Percentiles rank a stretch among this genome's conserved stretches.
Conservation (phyloP, 352 stramenopile species). For the Phytopythium sindhum region DNA sequence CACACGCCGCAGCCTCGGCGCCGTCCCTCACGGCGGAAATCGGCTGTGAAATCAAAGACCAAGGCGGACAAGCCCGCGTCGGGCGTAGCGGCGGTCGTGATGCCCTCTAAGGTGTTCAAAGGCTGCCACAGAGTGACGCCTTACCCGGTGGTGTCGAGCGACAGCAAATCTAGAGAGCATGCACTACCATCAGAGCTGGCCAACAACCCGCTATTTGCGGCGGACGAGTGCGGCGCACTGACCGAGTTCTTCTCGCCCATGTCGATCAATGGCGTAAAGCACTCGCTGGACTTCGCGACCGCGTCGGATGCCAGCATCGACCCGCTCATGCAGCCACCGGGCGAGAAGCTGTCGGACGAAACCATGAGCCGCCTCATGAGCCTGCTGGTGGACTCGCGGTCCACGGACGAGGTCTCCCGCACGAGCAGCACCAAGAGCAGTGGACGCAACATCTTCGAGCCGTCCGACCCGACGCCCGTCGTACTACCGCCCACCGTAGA, state of each 20-base stretch:
- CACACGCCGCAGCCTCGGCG: conserved; percentile 35
- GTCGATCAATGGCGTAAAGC: conserved; percentile 29
- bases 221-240: conserved; percentile 11
- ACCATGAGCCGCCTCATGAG: conserved; percentile 29
- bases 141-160: conserved; percentile 8
- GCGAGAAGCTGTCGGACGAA: conserved; percentile 20
- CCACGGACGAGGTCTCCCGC: conserved; percentile 14
- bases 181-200: conserved; percentile 11
- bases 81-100: neutral
- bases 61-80: conserved; percentile 21
- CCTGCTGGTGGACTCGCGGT: conserved; percentile 34
- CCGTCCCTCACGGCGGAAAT: conserved; percentile 19
- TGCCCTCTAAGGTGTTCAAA: conserved; percentile 10
- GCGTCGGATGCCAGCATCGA: neutral
- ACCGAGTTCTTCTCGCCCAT: conserved; percentile 22
- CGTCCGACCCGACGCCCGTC: conserved; percentile 15
- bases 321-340: neutral
- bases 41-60: conserved; percentile 2
- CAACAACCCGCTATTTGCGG: conserved; percentile 23
- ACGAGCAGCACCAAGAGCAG: conserved; percentile 14
- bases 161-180: conserved; percentile 13
- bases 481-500: conserved; percentile 12
- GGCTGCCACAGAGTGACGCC: conserved; percentile 12
- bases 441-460: conserved; percentile 21
- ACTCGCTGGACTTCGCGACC: conserved; percentile 20